Evolutionary conservation across 176 grass and related monocot genomes (phyloP).

Genomic region (Alloteropsis semialata): DNA sequence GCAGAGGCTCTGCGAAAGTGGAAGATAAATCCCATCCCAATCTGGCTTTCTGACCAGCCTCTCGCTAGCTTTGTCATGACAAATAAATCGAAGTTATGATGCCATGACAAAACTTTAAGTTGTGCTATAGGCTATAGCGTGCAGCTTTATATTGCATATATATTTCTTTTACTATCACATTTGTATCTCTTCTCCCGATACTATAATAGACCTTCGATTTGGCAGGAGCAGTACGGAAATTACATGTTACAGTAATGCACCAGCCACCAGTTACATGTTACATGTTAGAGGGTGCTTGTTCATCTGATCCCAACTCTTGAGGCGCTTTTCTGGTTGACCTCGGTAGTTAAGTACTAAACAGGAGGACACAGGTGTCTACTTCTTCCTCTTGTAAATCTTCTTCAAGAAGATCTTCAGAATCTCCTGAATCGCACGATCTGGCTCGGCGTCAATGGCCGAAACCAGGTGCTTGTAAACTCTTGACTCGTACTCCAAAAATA

Average conservation of each 20-base stretch:
- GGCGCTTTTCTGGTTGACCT: neutral
- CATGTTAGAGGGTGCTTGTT: neutral
- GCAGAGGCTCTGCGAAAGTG: neutral
- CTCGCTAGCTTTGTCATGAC: neutral
- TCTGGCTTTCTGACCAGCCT: neutral
- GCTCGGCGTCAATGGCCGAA: conserved; percentile 49
- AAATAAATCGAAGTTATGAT: no score
- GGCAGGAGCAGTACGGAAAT: neutral
- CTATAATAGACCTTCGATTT: neutral
- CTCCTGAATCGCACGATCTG: conserved; percentile 39
- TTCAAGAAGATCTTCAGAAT: conserved; percentile 60
- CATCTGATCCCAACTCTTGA: neutral
- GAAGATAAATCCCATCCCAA: neutral
- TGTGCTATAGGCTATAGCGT: no score
- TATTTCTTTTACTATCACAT: neutral
- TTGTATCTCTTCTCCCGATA: neutral
- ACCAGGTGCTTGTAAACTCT: conserved; percentile 56
- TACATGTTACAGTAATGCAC: no score
- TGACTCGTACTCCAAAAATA: conserved; percentile 63
- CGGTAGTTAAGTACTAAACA: neutral
- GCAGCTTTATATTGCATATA: neutral
- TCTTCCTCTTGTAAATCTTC: conserved; percentile 72
- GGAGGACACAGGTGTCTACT: conserved; percentile 13
- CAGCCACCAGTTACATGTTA: no score
- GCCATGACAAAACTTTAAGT: no score